Evolutionary conservation across 129 eudicot species (phyloP), one percentile per base, ranked within the genome.

Genomic region (Cynara cardunculus): DNA sequence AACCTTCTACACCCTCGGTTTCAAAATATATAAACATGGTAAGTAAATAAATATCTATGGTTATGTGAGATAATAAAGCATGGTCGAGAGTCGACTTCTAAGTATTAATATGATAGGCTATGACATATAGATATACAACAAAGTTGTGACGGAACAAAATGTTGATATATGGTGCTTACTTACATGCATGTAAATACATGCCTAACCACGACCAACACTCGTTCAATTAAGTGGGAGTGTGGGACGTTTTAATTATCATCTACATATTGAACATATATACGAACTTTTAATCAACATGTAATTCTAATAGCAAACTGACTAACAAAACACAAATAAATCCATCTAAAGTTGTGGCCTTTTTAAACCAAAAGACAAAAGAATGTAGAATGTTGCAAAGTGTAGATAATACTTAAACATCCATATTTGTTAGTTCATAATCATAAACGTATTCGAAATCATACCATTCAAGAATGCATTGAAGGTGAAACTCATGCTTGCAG

Each of bases 401-500:
- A 10, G 16, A 72, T 37, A 72, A 34, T 5, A 6, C 37, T 14
- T 70, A 46, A 25, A 70, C 37, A 27, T 14, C 44, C 37, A 70
- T 70, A 70, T 8, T 70, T 28, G 32, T 76, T 13, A 31, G 66
- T 11, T 18, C 24, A 21, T 13, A 24, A 3, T 53, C 64, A 18
- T 3, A 27, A 71, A 10, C 9, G 14, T 19, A 27, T 25, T 4
- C 25, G 64, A 39, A 19, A 19, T 30, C 75, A 12, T 91, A 92
- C 98, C 98, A 93, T 88, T 93, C 98, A 22, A 93, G 96, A 71
- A 93, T 78, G 83, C 98, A 93, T 78, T 93, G 98, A 61, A 93
- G 98, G 81, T 90, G 96, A 71, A 93, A 93, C 86, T 90, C 98
- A 41, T 89, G 96, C 85, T 87, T 93, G 91, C 96, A 93, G 74